Base-by-base conservation (phyloP, 2,329 filamentous ascomycete species). In the Venturiaceae sp. region DNA sequence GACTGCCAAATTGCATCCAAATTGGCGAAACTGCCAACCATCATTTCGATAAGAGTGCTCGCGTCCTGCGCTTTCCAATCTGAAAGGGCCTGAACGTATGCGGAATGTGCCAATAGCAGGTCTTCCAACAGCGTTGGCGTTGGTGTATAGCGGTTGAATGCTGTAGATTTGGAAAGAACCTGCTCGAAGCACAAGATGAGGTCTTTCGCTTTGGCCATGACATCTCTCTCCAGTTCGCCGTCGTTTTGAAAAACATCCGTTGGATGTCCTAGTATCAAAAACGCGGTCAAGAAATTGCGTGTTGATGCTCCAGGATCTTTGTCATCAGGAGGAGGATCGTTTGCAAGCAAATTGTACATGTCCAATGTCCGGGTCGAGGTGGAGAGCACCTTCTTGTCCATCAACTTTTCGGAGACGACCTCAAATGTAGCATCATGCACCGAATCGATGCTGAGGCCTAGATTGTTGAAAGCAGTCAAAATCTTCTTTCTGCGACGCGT, bases 21-120 rank as follows among this genome's bases (percentile, higher is more conserved):
- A 67, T 91, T 88, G 19, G 92, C 87, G 69, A 92, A 92, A 63
- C 90, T 88, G 66, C 89, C 81, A n/a, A 92, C 79, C 88, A 94
- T 92, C 58, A 90, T 86, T 65, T 92, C 87, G 56, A 92, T 83
- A 4, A 94, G 76, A 0, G 88, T 85, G 57, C 85, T 85, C 0
- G 87, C 89, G 68, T 92, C 89, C 56, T 88, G 82, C 1, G 88
- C 85, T 71, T 92, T 90, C 89, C 89, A 94, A 3, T 87, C 84
- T 61, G 89, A 87, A 66, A 94, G 92, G 1, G 87, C 87, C 57
- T 88, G 86, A 64, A 86, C 83, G 64, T 90, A 94, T 0, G 85
- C 82, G 33, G 86, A 82, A 66, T 92, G 90, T 1, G 83, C 79
- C 64, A 90, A 81, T 0, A 85, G 81, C 19, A 94, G 76, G 1